A percentile compares a stretch with the other conserved stretches of the same genome.
Conservation (phyloP, 139 green algal genomes). For the Mesotaenium endlicherianum region DNA sequence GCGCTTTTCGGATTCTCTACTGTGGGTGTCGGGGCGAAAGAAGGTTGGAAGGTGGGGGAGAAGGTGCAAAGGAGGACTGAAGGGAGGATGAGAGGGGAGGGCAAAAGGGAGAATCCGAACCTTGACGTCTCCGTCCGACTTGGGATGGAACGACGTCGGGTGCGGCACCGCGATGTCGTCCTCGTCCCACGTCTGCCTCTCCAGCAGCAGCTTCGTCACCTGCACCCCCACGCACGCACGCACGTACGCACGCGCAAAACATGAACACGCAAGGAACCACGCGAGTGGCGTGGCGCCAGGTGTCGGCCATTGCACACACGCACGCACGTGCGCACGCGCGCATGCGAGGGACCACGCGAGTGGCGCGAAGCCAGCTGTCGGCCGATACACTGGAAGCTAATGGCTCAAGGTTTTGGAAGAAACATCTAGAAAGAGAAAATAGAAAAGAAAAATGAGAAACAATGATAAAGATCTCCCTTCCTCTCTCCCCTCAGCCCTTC, state of each 20-base stretch:
- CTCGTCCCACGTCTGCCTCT: slow-evolving; percentile 4
- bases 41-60: too few species aligned
- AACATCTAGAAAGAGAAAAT: too few species aligned
- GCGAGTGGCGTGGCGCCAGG: background rate
- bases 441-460: too few species aligned
- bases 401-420: background rate
- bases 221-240: background rate
- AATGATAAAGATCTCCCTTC: too few species aligned
- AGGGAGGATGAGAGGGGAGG: too few species aligned
- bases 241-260: background rate
- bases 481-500: too few species aligned
- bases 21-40: too few species aligned
- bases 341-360: background rate
- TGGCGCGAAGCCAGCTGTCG: background rate
- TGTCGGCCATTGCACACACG: too few species aligned
- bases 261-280: background rate
- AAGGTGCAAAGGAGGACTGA: too few species aligned
- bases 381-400: background rate
- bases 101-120: too few species aligned
- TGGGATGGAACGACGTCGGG: slow-evolving; percentile 25
- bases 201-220: slow-evolving; percentile 31
- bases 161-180: slow-evolving; percentile 17
- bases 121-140: slow-evolving; percentile 1
- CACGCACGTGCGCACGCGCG: background rate
- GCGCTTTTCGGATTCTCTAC: too few species aligned